Evolutionary conservation across 2,329 filamentous ascomycete genomes (phyloP).

Genomic region (Fusarium sp.): DNA sequence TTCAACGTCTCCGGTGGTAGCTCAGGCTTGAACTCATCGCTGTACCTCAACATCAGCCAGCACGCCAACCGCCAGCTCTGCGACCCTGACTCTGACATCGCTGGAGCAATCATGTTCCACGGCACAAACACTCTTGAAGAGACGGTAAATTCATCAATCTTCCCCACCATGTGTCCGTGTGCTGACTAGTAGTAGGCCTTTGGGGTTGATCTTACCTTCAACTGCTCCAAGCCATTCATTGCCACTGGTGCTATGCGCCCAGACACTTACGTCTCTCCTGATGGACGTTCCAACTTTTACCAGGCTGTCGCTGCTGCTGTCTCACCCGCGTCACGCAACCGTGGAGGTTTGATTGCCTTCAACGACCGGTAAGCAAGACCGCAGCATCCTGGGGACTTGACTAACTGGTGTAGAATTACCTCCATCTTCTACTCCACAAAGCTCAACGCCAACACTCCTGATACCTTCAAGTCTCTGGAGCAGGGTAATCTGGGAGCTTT

Average conservation of each 20-base stretch:
- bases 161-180: background rate
- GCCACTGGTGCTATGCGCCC: slow-evolving; percentile 26
- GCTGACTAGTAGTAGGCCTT: slow-evolving; percentile 1
- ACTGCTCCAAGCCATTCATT: slow-evolving; percentile 37
- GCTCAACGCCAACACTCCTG: slow-evolving; percentile 69
- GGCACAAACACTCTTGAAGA: slow-evolving; percentile 71
- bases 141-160: slow-evolving; percentile 45
- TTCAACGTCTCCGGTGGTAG: slow-evolving; percentile 45
- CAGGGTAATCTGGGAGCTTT: slow-evolving; percentile 53
- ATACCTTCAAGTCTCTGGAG: slow-evolving; percentile 69
- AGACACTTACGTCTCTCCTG: slow-evolving; percentile 26
- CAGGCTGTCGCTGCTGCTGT: slow-evolving; percentile 22
- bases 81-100: slow-evolving; percentile 45
- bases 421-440: slow-evolving; percentile 68
- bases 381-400: no score
- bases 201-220: slow-evolving; percentile 29
- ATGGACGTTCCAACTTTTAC: slow-evolving; percentile 32
- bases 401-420: slow-evolving; percentile 47
- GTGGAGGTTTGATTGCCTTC: slow-evolving; percentile 67
- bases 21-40: slow-evolving; percentile 47
- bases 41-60: slow-evolving; percentile 49
- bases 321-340: slow-evolving; percentile 43
- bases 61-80: slow-evolving; percentile 49
- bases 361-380: slow-evolving; percentile 61
- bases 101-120: slow-evolving; percentile 45